These are phyloP conservation scores for Serpula lacrymans DNA, from an alignment of 768 basidiomycete genomes.

Conservation along the genomic window DNA sequence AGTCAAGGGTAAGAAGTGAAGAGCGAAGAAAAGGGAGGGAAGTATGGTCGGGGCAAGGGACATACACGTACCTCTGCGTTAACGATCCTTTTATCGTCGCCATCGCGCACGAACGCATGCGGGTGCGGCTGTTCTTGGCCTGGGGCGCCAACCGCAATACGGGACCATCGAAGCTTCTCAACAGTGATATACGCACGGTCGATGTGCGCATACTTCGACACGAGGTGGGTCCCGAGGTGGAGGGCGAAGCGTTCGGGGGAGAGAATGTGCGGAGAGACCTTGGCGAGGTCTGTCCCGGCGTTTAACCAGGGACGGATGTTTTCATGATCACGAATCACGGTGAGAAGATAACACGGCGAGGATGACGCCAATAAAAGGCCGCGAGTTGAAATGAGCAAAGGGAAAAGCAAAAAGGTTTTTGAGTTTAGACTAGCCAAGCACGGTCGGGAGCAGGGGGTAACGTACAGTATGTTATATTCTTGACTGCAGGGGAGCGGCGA, in stretches of 20 bases:
- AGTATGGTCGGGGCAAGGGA: background rate
- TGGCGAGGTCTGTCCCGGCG: slow-evolving; percentile 63
- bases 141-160: slow-evolving; percentile 53
- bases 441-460: too few species aligned
- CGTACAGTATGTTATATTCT: slow-evolving; percentile 65
- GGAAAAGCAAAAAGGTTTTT: too few species aligned
- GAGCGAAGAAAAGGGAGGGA: background rate
- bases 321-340: too few species aligned
- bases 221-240: slow-evolving; percentile 80
- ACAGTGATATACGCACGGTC: slow-evolving; percentile 66
- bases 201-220: slow-evolving; percentile 77
- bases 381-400: too few species aligned
- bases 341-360: too few species aligned
- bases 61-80: slow-evolving; percentile 47
- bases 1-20: too few species aligned
- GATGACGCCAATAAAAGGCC: too few species aligned
- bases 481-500: slow-evolving; percentile 38
- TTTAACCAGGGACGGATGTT: background rate
- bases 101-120: slow-evolving; percentile 85
- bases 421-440: too few species aligned
- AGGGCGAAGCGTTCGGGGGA: slow-evolving; percentile 82
- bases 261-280: slow-evolving; percentile 84
- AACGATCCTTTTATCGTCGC: slow-evolving; percentile 80
- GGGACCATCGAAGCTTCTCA: slow-evolving; percentile 81
- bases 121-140: slow-evolving; percentile 50